Base-by-base conservation (phyloP, 805 yeast species). In the Barnettozyma pratensis region DNA sequence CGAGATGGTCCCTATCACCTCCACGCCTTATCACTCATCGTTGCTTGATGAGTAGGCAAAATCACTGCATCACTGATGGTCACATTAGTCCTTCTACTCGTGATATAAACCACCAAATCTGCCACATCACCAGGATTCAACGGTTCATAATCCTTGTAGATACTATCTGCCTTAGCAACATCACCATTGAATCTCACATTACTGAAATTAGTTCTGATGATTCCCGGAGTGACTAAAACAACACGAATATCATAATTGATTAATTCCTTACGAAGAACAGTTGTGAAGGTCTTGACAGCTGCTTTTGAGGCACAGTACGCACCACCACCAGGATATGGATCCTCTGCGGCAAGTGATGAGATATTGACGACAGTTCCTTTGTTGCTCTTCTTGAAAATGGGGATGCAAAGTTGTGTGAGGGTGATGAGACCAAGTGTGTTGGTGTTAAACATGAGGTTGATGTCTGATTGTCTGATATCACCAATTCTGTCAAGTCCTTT, bases 31-130 rank as follows among this genome's bases (percentile, higher is more conserved):
- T 58, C 62, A 37, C 60, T 58, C 62, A 57, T 56, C 3, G 88
- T 76, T 3, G 94, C 96, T 72, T 91, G 97, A 70, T 87, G 83
- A 41, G 83, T 79, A 11, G 96, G 88, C 66, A 90, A 85, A n/a
- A 92, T 82, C 61, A 90, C 74, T 8, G 89, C 77, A 61, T 90
- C 96, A 5, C 86, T 84, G 57, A 81, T 66, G 1, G 81, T 85
- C 2, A 82, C 77, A 56, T 79, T 80, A 47, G 68, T 69, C 52
- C 73, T 74, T 68, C 85, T 76, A 3, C 84, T 72, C 19, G 80
- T 69, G 7, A 78, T 75, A 54, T 76, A 81, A 5, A 76, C 76
- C 53, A 80, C 77, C 51, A 80, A 59, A 52, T 81, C 86, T 6
- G 85, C 83, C 52, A 80, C 72, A 57, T 81, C 85, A 19, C 69